A percentile compares a stretch with the other conserved stretches of the same genome.
These are phyloP conservation scores for Sarocladium kiliense DNA, from an alignment of 2,329 filamentous ascomycete species.

Conservation along the genomic window DNA sequence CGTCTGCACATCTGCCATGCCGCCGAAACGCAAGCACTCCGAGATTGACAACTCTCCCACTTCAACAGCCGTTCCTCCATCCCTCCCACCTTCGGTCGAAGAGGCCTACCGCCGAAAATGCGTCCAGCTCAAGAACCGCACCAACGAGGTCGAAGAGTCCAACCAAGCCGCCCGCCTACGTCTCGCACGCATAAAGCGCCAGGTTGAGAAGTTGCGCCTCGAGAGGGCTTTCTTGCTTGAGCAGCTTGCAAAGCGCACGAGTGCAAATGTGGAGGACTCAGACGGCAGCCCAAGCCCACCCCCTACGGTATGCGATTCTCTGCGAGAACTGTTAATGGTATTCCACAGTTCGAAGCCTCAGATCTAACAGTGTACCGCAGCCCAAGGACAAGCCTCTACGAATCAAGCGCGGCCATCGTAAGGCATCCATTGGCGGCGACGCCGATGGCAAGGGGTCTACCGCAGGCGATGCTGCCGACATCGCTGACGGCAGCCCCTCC, in stretches of 20 bases:
- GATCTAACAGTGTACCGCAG: slow-evolving; percentile 31
- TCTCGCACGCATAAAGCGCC: slow-evolving; percentile 73
- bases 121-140: slow-evolving; percentile 85
- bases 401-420: slow-evolving; percentile 67
- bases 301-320: slow-evolving; percentile 56
- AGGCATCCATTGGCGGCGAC: slow-evolving; percentile 45
- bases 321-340: no score
- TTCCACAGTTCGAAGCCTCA: background rate
- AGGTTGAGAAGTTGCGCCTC: slow-evolving; percentile 86
- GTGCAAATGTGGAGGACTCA: slow-evolving; percentile 70
- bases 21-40: slow-evolving; percentile 30
- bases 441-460: slow-evolving; percentile 35
- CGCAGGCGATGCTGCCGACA: slow-evolving; percentile 41
- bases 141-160: slow-evolving; percentile 85
- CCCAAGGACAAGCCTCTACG: slow-evolving; percentile 74
- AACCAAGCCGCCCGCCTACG: slow-evolving; percentile 80
- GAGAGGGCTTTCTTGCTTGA: slow-evolving; percentile 73
- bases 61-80: slow-evolving; percentile 46
- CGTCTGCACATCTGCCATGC: slow-evolving; percentile 19
- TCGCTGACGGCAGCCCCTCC: slow-evolving; percentile 21
- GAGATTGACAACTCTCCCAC: slow-evolving; percentile 27
- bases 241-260: slow-evolving; percentile 68
- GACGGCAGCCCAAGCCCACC: slow-evolving; percentile 77
- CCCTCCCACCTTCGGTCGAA: slow-evolving; percentile 83
- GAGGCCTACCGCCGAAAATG: slow-evolving; percentile 96